Evolutionary conservation across 108 stramenopile genomes (phyloP), one percentile per base, ranked within the genome.

Genomic region (Ochromonas danica): DNA sequence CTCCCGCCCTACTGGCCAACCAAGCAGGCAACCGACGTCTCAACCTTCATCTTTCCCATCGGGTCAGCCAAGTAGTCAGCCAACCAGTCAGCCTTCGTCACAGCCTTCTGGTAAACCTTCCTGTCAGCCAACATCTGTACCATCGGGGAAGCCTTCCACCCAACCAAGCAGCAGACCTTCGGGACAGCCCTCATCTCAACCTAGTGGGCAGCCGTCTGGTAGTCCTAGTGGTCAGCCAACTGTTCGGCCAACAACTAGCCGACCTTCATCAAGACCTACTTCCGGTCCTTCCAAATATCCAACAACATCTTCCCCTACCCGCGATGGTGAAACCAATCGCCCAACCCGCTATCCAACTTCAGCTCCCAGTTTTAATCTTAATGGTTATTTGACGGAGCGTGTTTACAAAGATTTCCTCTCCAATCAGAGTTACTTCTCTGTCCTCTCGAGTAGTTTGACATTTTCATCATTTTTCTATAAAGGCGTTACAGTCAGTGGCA

Each of bases 201-300:
- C 72, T 41, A 75, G 40, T 33, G 10, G 10, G 36, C 72, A 75
- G 40, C 72, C 72, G 6, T 30, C 72, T 6, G 10, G 3, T 6
- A 39, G 10, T 42, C 72, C 72, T 14, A 57, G 40, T 28, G 43
- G 72, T 14, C 72, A 75, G 72, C 72, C 72, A 27, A 41, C 72
- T 22, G 40, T 6, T 38, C 72, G 41, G 17, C 72, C 72, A 33
- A 75, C 72, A 27, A 42, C 63, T 28, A 67, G 63, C 6, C 30
- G 10, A 67, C 27, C 33, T 10, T 14, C 63, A 10, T 67, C 63
- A 10, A 10, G 25, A 10, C 63, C 63, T 35, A 67, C 63, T 28
- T 67, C 63, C 31, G 33, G 30, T 6, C 63, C 63, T 3, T 35
- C 63, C 31, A 67, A 36, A 36, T 36, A 67, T 36, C 72, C 72